Evolutionary conservation across 1,284 basidiomycete genomes (phyloP).

Genomic region (Malassezia arunalokei): DNA sequence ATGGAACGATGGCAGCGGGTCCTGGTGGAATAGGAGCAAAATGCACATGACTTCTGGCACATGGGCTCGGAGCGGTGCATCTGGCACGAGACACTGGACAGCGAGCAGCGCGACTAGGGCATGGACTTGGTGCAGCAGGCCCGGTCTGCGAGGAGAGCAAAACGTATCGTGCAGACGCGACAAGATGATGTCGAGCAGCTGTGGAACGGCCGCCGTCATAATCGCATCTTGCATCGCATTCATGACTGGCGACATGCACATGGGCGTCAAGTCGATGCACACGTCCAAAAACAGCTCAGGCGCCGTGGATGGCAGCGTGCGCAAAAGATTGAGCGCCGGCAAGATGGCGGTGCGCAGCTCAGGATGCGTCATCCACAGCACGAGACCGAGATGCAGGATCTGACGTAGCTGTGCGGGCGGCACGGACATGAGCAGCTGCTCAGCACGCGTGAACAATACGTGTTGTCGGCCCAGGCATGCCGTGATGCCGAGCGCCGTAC

Average conservation of each 20-base stretch:
- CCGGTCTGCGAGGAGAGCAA: neutral
- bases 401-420: neutral
- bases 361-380: conserved; percentile 2
- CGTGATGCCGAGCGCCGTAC: neutral
- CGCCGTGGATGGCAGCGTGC: neutral
- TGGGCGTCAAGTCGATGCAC: conserved; percentile 1
- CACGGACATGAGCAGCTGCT: neutral
- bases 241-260: neutral
- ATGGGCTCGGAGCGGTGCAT: neutral
- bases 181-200: neutral
- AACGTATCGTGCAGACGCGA: neutral
- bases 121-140: neutral
- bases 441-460: neutral
- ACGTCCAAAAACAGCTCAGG: neutral
- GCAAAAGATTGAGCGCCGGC: neutral
- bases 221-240: conserved; percentile 7
- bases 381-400: neutral
- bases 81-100: neutral
- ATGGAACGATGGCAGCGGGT: neutral
- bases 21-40: neutral
- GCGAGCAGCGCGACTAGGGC: conserved; percentile 1
- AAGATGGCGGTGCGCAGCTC: neutral
- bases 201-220: neutral
- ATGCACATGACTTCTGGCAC: neutral
- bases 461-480: neutral